Evolutionary conservation across 2,329 filamentous ascomycete genomes (phyloP), one percentile per base, ranked within the genome.

Genomic region (Ceratocystis cubensis): DNA sequence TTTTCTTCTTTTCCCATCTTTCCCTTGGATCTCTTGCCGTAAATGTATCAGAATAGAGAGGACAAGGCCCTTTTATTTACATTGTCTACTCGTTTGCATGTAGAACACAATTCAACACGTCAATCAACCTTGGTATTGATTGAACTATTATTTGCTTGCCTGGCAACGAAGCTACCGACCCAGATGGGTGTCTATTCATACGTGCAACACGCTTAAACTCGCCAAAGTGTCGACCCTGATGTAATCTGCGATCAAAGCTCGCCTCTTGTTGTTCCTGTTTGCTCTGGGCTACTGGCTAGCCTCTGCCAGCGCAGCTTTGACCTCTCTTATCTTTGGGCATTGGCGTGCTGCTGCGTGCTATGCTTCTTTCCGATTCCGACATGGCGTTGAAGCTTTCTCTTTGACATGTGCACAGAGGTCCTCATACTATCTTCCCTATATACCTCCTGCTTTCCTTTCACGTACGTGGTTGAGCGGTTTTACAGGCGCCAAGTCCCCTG

Each of bases 401-500:
- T 59, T 59, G 56, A 59, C 56, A 59, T 59, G 56, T 37, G 25
- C 33, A 59, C 33, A 41, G 37, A 41, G 37, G 37, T 15, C 20
- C n/a, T 22, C 46, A 17, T 48, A 48, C 46, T 48, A n/a, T 50
- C n/a, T 50, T 22, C 22, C 22, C 37, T 13, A 13, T 15, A 13
- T 41, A 41, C 22, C 8, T 22, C n/a, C 17, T 50, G n/a, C 30
- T 20, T 50, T 25, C 13, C 48, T 25, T 57, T 4, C 15, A 6
- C 10, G 0, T 17, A 8, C 30, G 28, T 10, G 53, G 10, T 17
- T 17, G 8, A 28, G 22, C 30, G 25, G 22, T 5, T 13, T 37
- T 59, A 59, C 56, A 59, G 56, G 56, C 56, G 56, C 13, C 8
- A 28, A 37, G 56, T 15, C 56, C 56, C 56, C 56, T 59, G 56